These are phyloP conservation scores for Hamamelis virginiana DNA, from an alignment of 164 flowering plant genomes.

Conservation along the genomic window DNA sequence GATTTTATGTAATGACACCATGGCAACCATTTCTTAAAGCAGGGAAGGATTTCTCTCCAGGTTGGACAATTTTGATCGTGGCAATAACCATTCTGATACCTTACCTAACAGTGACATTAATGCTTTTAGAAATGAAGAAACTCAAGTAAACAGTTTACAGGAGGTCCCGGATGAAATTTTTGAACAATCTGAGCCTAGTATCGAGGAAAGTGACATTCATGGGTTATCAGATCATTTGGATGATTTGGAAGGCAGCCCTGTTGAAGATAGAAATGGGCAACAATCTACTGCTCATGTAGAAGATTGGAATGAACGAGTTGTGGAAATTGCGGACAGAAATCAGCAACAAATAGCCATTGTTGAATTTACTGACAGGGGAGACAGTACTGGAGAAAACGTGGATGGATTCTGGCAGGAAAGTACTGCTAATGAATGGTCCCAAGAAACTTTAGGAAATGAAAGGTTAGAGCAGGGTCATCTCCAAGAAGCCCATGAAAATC, in stretches of 20 bases:
- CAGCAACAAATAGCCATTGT: conserved; percentile 15
- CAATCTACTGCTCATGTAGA: conserved; percentile 24
- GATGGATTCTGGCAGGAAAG: conserved; percentile 9
- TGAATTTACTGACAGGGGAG: conserved; percentile 18
- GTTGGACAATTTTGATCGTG: conserved; percentile 32
- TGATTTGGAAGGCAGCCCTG: conserved; percentile 13
- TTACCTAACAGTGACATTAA: conserved; percentile 25
- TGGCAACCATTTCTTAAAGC: conserved; percentile 4
- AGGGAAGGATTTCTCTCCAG: conserved; percentile 63
- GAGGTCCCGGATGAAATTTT: conserved; percentile 14
- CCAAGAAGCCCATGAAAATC: conserved; percentile 24
- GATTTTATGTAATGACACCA: not conserved
- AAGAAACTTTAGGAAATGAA: conserved; percentile 17
- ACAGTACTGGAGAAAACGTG: conserved; percentile 14
- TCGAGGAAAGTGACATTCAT: conserved; percentile 15
- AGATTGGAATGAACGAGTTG: conserved; percentile 21
- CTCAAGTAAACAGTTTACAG: conserved; percentile 19
- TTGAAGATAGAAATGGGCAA: conserved; percentile 14
- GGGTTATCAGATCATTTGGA: conserved; percentile 11
- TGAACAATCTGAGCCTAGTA: conserved; percentile 17
- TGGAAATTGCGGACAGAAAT: conserved; percentile 24
- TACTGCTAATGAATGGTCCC: conserved; percentile 7
- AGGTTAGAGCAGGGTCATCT: conserved; percentile 15
- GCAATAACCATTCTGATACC: conserved; percentile 28
- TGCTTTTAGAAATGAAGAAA: conserved; percentile 24